Percentiles rank a stretch among this genome's conserved stretches.
phyloP scores from a whole-genome alignment of 1,284 basidiomycete genomes.

The Ustilago trichophora region DNA sequence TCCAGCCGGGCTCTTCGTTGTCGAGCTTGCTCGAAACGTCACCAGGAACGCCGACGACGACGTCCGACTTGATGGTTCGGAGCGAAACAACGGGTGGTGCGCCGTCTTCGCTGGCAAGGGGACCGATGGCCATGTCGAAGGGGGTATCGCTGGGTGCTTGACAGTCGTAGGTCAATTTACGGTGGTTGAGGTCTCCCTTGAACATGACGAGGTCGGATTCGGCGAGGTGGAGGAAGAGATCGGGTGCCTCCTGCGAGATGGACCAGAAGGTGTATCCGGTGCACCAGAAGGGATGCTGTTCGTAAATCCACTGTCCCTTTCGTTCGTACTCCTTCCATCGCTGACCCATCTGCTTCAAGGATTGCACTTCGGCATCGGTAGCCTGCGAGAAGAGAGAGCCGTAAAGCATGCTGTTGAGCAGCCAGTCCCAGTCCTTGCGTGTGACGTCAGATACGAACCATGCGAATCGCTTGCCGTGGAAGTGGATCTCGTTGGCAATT shows the following conservation, averaged over 20 bases:
- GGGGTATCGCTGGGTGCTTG: conserved; percentile 84
- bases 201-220: conserved; percentile 92
- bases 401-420: conserved; percentile 68
- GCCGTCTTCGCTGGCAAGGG: conserved; percentile 86
- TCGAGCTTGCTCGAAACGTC: conserved; percentile 77
- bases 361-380: conserved; percentile 83
- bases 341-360: conserved; percentile 80
- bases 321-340: conserved; percentile 93
- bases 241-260: conserved; percentile 75
- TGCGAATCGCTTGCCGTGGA: conserved; percentile 78
- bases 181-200: conserved; percentile 92
- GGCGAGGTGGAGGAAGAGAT: conserved; percentile 91
- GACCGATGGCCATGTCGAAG: conserved; percentile 90
- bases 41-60: conserved; percentile 80
- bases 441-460: conserved; percentile 83
- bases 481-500: conserved; percentile 82
- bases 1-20: conserved; percentile 77
- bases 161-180: conserved; percentile 73
- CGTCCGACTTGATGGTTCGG: conserved; percentile 68
- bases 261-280: conserved; percentile 75
- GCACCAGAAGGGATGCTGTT: conserved; percentile 79
- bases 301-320: conserved; percentile 92
- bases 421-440: conserved; percentile 94
- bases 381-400: conserved; percentile 75
- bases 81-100: conserved; percentile 77